phyloP scores from a whole-genome alignment of 108 stramenopile genomes.

The Schizochytrium sp. region DNA sequence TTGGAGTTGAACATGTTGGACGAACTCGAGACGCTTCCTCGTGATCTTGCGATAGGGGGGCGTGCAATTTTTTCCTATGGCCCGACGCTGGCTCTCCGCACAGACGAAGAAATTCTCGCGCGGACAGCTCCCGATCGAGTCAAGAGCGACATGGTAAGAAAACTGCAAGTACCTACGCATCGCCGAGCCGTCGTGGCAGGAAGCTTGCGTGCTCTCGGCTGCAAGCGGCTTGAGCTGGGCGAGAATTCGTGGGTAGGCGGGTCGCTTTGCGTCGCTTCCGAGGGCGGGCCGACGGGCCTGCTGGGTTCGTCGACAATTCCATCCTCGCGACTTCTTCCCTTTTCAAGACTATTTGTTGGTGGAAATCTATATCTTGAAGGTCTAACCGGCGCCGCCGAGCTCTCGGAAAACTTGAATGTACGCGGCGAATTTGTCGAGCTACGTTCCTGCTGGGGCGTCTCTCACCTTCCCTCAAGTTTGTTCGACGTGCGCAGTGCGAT shows the following conservation, averaged over 20 bases:
- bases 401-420: not conserved
- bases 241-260: not conserved
- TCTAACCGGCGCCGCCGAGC: not conserved
- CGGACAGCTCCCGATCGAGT: not conserved
- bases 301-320: not conserved
- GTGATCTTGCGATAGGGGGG: not conserved
- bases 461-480: not conserved
- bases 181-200: not conserved
- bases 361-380: not conserved
- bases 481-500: not conserved
- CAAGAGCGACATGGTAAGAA: not conserved
- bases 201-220: not conserved
- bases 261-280: not conserved
- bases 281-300: not conserved
- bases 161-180: not conserved
- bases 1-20: not conserved
- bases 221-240: not conserved
- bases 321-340: not conserved
- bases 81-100: not conserved
- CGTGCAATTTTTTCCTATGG: not conserved
- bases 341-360: not conserved
- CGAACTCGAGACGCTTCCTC: not conserved
- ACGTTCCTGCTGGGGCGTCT: not conserved
- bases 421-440: not conserved
- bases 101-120: not conserved